Evolutionary conservation across 331 rosid species (phyloP), one percentile per base, ranked within the genome.

Genomic region (Quercus phellos): DNA sequence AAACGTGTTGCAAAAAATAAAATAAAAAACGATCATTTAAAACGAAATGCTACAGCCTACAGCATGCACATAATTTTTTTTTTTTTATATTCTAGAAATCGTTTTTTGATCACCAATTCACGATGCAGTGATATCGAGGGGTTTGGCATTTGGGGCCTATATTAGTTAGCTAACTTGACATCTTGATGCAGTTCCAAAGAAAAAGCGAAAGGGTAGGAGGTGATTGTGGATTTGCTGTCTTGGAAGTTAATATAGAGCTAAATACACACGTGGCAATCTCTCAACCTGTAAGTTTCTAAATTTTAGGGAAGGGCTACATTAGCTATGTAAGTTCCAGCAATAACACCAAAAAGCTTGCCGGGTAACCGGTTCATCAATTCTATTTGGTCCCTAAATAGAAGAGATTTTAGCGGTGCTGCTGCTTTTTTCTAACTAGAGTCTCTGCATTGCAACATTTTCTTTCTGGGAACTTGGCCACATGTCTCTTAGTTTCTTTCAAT

Each of bases 241-340:
- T 17, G 3, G 46, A 29, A 59, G 59, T 70, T 43, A 22, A 3
- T 27, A 5, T 55, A 16, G 18, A 14, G 27, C 21, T 11, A 12
- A 21, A 19, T 61, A 22, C 54, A 63, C n/a, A 64, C 81, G 81
- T 84, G 84, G 78, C 79, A 55, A 11, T 30, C 56, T 54, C 16
- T 55, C 61, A 66, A 76, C 81, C 81, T 73, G 19, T 71, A 17
- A 46, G 24, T 10, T 51, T 79, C 87, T 26, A 79, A 50, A 5
- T 19, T 60, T 51, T 32, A 59, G 82, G 32, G 56, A 14, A 58
- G 29, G 16, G 26, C 4, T 27, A 43, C 7, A 34, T n/a, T 56
- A 19, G 10, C 70, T 53, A 42, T 55, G 26, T 9, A 17, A 66
- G 11, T 30, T 22, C 43, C 4, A 4, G n/a, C 60, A 16, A 4